Base-by-base conservation (phyloP, 345 rosid species). In the Lumnitzera racemosa region DNA sequence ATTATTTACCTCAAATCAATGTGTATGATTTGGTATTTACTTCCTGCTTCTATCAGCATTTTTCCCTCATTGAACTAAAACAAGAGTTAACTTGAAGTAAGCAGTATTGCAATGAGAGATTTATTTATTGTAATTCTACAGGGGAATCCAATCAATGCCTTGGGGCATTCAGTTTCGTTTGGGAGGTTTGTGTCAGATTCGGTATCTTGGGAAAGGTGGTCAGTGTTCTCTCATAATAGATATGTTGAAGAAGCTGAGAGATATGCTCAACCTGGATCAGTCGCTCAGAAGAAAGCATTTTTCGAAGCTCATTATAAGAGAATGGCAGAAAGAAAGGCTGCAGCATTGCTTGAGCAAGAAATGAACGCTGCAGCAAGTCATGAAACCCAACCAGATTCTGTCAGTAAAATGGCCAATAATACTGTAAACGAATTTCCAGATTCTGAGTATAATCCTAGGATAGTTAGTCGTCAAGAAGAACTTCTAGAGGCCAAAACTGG, bases 261-360 rank as follows among this genome's bases (percentile, higher is more conserved):
- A 57, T 75, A 61, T 61, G 66, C 80, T 17, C 69, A 62, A 16
- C 83, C 83, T 2, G 83, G 83, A 6, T 79, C 80, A 1, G 83
- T 79, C 51, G 83, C 80, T 0, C 80, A 79, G 74, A 79, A 69
- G 68, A 79, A 75, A 61, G 80, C 83, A 29, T 79, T 75, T 76
- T 79, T 79, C 36, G 83, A 79, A 66, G 80, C 83, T 24, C 83
- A 79, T 54, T 75, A 70, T 59, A 75, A 55, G 63, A 51, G 60
- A 3, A 65, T 75, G 20, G 83, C 83, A 24, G 80, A 80, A 15
- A 67, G 72, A 63, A 79, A 72, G 62, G 53, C 53, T 0, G 70
- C 64, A 31, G 81, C 81, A 5, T 59, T 66, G 69, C 76, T 68
- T 41, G 70, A 53, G 41, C 61, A 63, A 56, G 76, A 78, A 57